Conservation (phyloP, 2,329 filamentous ascomycete genomes). For the Emericellopsis cladophorae region DNA sequence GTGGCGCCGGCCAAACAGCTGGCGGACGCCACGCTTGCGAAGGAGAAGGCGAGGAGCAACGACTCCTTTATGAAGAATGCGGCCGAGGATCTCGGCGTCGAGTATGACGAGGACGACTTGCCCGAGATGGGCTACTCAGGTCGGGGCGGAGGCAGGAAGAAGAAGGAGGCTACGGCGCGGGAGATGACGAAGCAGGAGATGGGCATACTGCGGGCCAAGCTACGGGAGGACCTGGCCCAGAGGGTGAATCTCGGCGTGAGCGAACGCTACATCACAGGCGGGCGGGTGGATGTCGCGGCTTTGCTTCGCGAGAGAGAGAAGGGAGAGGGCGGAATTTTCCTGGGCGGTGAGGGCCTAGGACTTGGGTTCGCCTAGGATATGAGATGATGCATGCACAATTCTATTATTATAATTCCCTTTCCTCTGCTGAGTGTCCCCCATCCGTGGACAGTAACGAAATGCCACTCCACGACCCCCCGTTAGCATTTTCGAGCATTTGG, state of each 20-base stretch:
- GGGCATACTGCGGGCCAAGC: conserved; percentile 53
- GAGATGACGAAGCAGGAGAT: conserved; percentile 62
- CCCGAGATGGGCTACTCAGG: conserved; percentile 50
- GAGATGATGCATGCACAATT: too few species aligned
- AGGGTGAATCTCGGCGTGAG: conserved; percentile 81
- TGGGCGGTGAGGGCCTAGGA: conserved; percentile 25
- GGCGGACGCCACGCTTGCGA: conserved; percentile 69
- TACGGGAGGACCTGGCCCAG: conserved; percentile 57
- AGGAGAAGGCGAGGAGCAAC: conserved; percentile 74
- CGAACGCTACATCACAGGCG: conserved; percentile 73
- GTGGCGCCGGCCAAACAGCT: conserved; percentile 76
- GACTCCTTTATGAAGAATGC: conserved; percentile 75
- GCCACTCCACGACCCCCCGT: conserved; percentile 13
- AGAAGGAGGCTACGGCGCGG: conserved; percentile 60
- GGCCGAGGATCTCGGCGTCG: conserved; percentile 85
- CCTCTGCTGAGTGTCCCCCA: conserved; percentile 15
- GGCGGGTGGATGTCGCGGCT: conserved; percentile 69
- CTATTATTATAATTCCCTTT: conserved; percentile 16
- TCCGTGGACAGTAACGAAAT: conserved; percentile 21
- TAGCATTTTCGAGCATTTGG: conserved; percentile 15
- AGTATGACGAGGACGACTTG: conserved; percentile 83
- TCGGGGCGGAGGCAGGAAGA: conserved; percentile 59
- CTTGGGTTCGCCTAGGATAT: conserved; percentile 1
- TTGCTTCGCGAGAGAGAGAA: conserved; percentile 50
- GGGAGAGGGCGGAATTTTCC: conserved; percentile 14